Evolutionary conservation across 1,284 basidiomycete genomes (phyloP).

Genomic region (Fomitopsis betulina): DNA sequence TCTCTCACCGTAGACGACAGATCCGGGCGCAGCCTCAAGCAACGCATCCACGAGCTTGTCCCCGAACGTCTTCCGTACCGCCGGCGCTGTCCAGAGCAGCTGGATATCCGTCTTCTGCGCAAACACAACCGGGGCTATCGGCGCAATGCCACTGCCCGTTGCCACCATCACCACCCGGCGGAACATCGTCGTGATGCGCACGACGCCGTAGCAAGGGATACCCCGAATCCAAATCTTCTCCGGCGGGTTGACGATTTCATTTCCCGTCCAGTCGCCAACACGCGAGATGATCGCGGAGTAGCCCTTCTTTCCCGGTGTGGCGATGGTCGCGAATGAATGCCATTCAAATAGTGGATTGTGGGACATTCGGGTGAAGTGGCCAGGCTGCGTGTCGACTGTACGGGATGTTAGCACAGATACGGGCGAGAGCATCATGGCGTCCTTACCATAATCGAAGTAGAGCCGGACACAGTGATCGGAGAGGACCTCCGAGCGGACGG

Average conservation of each 20-base stretch:
- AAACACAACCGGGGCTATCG: constrained; percentile 48
- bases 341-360: constrained; percentile 50
- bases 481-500: constrained; percentile 45
- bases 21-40: constrained; percentile 43
- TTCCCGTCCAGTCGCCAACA: constrained; percentile 55
- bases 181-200: constrained; percentile 52
- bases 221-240: constrained; percentile 50
- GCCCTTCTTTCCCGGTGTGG: constrained; percentile 45
- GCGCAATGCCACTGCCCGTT: constrained; percentile 55
- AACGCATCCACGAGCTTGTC: constrained; percentile 50
- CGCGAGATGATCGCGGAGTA: constrained; percentile 54
- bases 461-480: constrained; percentile 52
- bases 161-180: constrained; percentile 53
- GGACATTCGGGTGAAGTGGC: constrained; percentile 50
- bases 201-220: constrained; percentile 48
- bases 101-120: constrained; percentile 44
- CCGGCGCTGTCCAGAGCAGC: constrained; percentile 54
- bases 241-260: constrained; percentile 46
- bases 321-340: constrained; percentile 56
- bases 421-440: neutral
- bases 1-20: constrained; percentile 49
- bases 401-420: neutral
- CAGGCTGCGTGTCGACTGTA: constrained; percentile 41
- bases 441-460: constrained; percentile 47
- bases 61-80: constrained; percentile 54